These are phyloP conservation scores for Pyrenophora tritici-repentis DNA, from an alignment of 2,329 filamentous ascomycete species.

Conservation along the genomic window DNA sequence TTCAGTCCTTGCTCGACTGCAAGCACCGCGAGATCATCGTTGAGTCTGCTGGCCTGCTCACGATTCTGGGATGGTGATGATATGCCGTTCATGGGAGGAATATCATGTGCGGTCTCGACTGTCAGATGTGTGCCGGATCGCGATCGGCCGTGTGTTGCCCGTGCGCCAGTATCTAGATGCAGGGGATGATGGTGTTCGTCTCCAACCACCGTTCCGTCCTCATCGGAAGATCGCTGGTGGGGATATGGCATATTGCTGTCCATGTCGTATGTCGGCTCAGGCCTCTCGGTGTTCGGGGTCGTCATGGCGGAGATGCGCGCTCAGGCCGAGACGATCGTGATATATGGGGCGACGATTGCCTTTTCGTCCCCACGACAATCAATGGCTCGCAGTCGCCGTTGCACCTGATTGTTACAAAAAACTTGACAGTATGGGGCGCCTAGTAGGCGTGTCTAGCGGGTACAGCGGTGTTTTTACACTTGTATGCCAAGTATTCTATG, in stretches of 20 bases:
- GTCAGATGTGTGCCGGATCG: conserved; percentile 53
- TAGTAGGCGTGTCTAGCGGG: no score
- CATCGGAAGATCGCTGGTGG: conserved; percentile 46
- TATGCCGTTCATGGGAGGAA: conserved; percentile 33
- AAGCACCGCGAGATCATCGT: conserved; percentile 69
- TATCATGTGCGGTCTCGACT: conserved; percentile 52
- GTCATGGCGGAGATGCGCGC: conserved; percentile 34
- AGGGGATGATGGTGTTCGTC: conserved; percentile 36
- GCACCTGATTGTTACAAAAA: no score
- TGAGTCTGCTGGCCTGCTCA: conserved; percentile 64
- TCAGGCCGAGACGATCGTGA: neutral
- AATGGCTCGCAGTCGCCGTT: conserved; percentile 8
- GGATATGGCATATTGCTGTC: conserved; percentile 27
- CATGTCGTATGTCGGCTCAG: conserved; percentile 46
- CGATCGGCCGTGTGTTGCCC: conserved; percentile 18
- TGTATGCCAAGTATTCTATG: no score
- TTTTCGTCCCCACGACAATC: neutral
- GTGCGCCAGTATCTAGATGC: conserved; percentile 19
- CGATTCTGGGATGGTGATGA: conserved; percentile 61
- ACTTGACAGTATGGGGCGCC: no score
- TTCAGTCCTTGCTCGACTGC: conserved; percentile 67
- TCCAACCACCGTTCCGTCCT: conserved; percentile 46
- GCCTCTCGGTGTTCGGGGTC: conserved; percentile 42
- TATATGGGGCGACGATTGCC: neutral
- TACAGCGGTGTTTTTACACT: no score